These are phyloP conservation scores for Limonium bicolor DNA, from an alignment of 148 eudicot genomes.

Conservation along the genomic window DNA sequence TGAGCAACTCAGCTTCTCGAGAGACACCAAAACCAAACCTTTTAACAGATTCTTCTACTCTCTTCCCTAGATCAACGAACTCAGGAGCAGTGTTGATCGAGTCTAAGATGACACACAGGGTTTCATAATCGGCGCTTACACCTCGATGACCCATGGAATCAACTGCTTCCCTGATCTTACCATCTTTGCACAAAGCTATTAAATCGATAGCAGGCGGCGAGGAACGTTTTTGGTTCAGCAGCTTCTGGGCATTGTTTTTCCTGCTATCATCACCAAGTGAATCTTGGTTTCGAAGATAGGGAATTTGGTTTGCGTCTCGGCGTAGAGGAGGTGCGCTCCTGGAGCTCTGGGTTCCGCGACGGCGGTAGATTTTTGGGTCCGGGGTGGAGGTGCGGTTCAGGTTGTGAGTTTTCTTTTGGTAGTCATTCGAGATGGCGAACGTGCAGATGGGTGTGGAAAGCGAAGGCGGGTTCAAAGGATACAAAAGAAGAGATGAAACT, in stretches of 20 bases:
- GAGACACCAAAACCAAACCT: constrained; percentile 10
- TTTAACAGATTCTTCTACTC: constrained; percentile 15
- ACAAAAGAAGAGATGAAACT: too few relatives aligned
- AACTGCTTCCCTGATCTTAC: constrained; percentile 19
- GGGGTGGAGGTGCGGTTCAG: background rate
- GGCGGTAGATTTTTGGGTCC: background rate
- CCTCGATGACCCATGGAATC: constrained; percentile 16
- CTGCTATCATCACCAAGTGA: background rate
- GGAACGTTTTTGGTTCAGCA: background rate
- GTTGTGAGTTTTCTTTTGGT: too few relatives aligned
- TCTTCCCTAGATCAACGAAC: constrained; percentile 16
- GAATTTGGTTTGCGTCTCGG: background rate
- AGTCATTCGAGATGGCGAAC: too few relatives aligned
- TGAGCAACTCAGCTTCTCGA: constrained; percentile 14
- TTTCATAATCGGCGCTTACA: constrained; percentile 7
- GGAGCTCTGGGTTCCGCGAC: background rate
- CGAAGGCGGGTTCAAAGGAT: too few relatives aligned
- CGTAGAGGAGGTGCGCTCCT: background rate
- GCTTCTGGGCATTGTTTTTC: background rate
- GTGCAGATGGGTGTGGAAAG: too few relatives aligned
- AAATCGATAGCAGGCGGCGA: constrained; percentile 7
- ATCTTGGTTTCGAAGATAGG: background rate
- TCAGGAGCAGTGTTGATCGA: constrained; percentile 6
- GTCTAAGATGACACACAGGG: constrained; percentile 12
- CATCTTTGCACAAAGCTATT: constrained; percentile 17